Conservation (phyloP, 2,329 filamentous ascomycete species). For the Didymella exigua region DNA sequence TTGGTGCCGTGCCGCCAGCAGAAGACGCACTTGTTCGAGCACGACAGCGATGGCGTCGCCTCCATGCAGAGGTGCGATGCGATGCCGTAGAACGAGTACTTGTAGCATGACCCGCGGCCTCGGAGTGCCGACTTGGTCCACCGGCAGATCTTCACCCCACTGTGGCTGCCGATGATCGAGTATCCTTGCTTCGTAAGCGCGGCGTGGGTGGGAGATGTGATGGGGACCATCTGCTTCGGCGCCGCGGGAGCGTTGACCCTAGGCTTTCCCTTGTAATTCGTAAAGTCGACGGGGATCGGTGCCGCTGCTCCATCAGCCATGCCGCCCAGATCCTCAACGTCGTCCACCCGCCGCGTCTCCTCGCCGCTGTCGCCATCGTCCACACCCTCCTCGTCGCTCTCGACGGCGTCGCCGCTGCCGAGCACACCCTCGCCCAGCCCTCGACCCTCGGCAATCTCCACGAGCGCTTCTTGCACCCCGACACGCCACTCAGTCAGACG, state of each 20-base stretch:
- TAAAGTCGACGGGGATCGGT: constrained; percentile 84
- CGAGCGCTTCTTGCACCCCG: constrained; percentile 74
- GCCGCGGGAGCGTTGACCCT: constrained; percentile 54
- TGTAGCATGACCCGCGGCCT: constrained; percentile 94
- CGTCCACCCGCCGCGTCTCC: constrained; percentile 61
- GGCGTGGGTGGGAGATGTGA: constrained; percentile 83
- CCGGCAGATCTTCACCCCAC: constrained; percentile 95
- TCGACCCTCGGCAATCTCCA: constrained; percentile 60
- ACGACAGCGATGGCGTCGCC: constrained; percentile 91
- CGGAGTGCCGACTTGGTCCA: constrained; percentile 98
- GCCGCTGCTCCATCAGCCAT: constrained; percentile 57
- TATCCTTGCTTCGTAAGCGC: constrained; percentile 96
- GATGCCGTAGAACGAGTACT: constrained; percentile 97
- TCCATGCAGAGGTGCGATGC: constrained; percentile 98
- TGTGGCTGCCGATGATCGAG: constrained; percentile 91
- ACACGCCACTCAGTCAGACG: constrained; percentile 77
- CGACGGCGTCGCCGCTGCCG: constrained; percentile 81
- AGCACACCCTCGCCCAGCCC: constrained; percentile 69
- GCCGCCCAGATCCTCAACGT: constrained; percentile 82
- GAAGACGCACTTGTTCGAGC: constrained; percentile 98
- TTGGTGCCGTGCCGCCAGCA: constrained; percentile 99
- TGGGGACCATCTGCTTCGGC: constrained; percentile 91
- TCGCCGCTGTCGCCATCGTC: constrained; percentile 56
- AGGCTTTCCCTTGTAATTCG: constrained; percentile 66
- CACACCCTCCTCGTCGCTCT: constrained; percentile 77